These are phyloP conservation scores for Penicilliopsis zonata DNA, from an alignment of 495 filamentous ascomycete genomes.

Conservation along the genomic window DNA sequence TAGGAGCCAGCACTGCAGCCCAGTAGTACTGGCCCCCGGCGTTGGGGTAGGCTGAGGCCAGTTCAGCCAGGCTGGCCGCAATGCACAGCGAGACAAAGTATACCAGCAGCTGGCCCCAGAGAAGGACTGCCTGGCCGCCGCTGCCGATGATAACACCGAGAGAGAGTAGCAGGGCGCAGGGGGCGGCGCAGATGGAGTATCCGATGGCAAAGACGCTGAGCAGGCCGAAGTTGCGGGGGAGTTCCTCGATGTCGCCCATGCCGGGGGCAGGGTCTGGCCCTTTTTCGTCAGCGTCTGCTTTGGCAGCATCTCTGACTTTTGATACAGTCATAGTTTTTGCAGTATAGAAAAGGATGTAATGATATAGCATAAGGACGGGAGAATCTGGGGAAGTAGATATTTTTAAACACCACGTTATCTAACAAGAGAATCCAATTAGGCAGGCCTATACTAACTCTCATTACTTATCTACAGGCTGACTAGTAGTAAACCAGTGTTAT, in stretches of 20 bases:
- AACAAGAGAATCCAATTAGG: too few relatives aligned
- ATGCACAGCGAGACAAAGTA: conserved; percentile 42
- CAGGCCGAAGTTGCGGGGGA: conserved; percentile 40
- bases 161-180: conserved; percentile 47
- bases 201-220: conserved; percentile 41
- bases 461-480: too few relatives aligned
- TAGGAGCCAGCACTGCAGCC: conserved; percentile 41
- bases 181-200: conserved; percentile 47
- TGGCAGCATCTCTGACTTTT: too few relatives aligned
- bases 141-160: conserved; percentile 46
- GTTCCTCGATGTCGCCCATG: conserved; percentile 44
- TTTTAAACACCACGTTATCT: too few relatives aligned
- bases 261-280: too few relatives aligned
- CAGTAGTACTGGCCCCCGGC: conserved; percentile 50
- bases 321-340: too few relatives aligned
- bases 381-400: too few relatives aligned
- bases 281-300: too few relatives aligned
- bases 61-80: conserved; percentile 38
- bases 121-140: conserved; percentile 40
- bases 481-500: too few relatives aligned
- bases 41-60: conserved; percentile 43
- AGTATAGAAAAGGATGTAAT: too few relatives aligned
- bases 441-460: too few relatives aligned
- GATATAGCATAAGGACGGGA: too few relatives aligned
- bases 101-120: conserved; percentile 45